Percentiles rank a stretch among this genome's conserved stretches.
Evolutionary conservation across 768 basidiomycete genomes (phyloP).

Genomic region (Lentinus tigrinus): DNA sequence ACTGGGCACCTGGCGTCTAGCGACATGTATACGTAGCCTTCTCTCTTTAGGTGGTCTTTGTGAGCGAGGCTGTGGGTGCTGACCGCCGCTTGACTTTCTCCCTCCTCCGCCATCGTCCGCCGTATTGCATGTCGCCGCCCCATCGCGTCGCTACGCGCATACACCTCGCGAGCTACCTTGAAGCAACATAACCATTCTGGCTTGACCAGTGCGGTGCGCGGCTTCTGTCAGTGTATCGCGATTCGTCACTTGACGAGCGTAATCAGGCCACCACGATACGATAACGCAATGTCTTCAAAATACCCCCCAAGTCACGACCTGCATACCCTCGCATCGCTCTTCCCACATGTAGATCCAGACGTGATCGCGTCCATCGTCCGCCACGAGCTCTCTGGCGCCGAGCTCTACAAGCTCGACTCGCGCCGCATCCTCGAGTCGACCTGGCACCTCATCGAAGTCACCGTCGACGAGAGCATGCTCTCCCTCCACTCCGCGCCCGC

Average conservation of each 20-base stretch:
- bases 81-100: conserved; percentile 1
- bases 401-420: conserved; percentile 32
- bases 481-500: conserved; percentile 20
- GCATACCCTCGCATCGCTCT: conserved; percentile 20
- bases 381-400: conserved; percentile 25
- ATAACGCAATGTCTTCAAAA: conserved; percentile 11
- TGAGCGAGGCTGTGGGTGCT: conserved; percentile 13
- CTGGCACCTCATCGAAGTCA: conserved; percentile 27
- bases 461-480: conserved; percentile 25
- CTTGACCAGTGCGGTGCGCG: conserved; percentile 5
- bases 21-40: neutral
- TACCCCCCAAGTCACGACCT: conserved; percentile 18
- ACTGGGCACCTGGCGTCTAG: conserved; percentile 2
- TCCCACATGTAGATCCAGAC: conserved; percentile 27
- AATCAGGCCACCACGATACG: conserved; percentile 3
- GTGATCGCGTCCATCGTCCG: conserved; percentile 20
- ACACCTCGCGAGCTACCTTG: neutral
- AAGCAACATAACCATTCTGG: neutral
- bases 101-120: conserved; percentile 7
- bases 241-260: conserved; percentile 9
- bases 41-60: conserved; percentile 13
- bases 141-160: neutral
- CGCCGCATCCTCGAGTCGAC: conserved; percentile 28
- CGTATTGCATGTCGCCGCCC: conserved; percentile 10
- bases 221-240: neutral